Evolutionary conservation across 2,329 filamentous ascomycete species (phyloP).

Genomic region (Lecanicillium sp.): DNA sequence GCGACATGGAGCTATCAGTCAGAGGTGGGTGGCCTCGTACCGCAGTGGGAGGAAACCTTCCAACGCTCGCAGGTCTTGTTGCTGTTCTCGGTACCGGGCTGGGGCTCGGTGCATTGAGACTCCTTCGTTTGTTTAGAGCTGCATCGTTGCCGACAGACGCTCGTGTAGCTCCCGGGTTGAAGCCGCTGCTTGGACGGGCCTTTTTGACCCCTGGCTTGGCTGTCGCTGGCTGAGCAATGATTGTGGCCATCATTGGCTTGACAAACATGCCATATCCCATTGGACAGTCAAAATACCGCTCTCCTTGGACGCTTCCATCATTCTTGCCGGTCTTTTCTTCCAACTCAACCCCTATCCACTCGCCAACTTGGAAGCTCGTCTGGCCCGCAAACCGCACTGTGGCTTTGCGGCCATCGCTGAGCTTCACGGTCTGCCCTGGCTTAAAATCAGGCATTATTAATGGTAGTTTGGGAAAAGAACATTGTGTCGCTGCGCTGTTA

Average conservation of each 20-base stretch:
- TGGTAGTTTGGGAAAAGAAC: slow-evolving; percentile 18
- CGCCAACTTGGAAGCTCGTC: slow-evolving; percentile 70
- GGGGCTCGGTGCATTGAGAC: slow-evolving; percentile 63
- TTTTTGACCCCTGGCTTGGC: slow-evolving; percentile 30
- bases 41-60: slow-evolving; percentile 31
- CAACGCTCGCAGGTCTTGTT: slow-evolving; percentile 46
- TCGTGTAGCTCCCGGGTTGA: slow-evolving; percentile 29
- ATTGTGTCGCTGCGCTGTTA: slow-evolving; percentile 19
- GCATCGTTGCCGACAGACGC: slow-evolving; percentile 39
- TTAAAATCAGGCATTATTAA: slow-evolving; percentile 47
- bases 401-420: slow-evolving; percentile 69
- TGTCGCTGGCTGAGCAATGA: slow-evolving; percentile 41
- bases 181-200: slow-evolving; percentile 45
- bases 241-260: slow-evolving; percentile 58
- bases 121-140: slow-evolving; percentile 54
- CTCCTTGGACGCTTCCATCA: slow-evolving; percentile 81
- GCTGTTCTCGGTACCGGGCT: slow-evolving; percentile 55
- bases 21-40: background rate
- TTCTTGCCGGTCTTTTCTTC: slow-evolving; percentile 81
- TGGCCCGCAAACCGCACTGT: slow-evolving; percentile 74
- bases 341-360: slow-evolving; percentile 87
- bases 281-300: slow-evolving; percentile 80
- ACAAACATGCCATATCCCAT: slow-evolving; percentile 79
- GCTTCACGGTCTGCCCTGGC: slow-evolving; percentile 67
- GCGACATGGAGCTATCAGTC: background rate